phyloP scores from a whole-genome alignment of 164 flowering plant genomes.

The Houttuynia cordata region DNA sequence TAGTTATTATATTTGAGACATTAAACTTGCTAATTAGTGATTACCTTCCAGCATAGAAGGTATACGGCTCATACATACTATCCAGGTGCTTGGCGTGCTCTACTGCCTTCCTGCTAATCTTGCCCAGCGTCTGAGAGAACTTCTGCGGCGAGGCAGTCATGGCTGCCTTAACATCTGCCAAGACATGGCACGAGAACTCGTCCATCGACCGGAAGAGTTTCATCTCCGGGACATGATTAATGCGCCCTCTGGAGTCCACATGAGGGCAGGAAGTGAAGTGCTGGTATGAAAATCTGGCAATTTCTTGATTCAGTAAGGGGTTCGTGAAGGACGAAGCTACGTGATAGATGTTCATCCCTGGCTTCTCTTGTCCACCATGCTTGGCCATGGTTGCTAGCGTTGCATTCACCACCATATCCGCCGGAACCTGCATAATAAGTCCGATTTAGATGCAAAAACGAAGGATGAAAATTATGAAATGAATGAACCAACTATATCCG shows the following conservation, averaged over 20 bases:
- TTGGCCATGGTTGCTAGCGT: conserved; percentile 85
- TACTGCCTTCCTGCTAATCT: conserved; percentile 39
- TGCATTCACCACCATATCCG: conserved; percentile 92
- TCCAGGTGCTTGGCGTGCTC: conserved; percentile 83
- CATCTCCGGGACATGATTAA: conserved; percentile 52
- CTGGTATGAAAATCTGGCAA: conserved; percentile 37
- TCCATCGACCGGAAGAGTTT: conserved; percentile 65
- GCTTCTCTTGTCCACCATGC: conserved; percentile 48
- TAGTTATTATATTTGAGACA: no score
- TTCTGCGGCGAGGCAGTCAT: conserved; percentile 21
- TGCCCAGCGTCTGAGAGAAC: conserved; percentile 32
- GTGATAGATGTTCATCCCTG: conserved; percentile 55
- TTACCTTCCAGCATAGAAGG: conserved; percentile 51
- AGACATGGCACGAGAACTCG: conserved; percentile 59
- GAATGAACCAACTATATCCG: background rate
- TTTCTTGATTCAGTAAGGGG: conserved; percentile 58
- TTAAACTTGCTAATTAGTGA: background rate
- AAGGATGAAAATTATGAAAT: background rate
- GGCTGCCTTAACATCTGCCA: conserved; percentile 38
- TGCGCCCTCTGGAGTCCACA: conserved; percentile 51
- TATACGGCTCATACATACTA: conserved; percentile 41
- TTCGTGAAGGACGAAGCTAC: conserved; percentile 79
- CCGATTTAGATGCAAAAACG: no score
- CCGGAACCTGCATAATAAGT: conserved; percentile 51
- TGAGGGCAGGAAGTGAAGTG: conserved; percentile 60